A percentile compares a stretch with the other conserved stretches of the same genome.
Conservation (phyloP, 164 flowering plant genomes). For the Stephania yunnanensis region DNA sequence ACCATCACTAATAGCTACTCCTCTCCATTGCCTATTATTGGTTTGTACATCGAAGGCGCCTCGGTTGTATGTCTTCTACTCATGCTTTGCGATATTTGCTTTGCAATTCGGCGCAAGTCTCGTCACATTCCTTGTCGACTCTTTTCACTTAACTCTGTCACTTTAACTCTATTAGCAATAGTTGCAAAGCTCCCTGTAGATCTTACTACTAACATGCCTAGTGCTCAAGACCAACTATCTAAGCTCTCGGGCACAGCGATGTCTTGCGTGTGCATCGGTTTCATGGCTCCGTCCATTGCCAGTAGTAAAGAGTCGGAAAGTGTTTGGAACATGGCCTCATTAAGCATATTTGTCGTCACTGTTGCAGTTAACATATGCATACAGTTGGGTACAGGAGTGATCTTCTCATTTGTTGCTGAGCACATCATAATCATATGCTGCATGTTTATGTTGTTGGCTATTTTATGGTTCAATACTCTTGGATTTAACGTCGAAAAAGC, state of each 20-base stretch:
- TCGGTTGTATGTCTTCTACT: not conserved
- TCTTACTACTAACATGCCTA: conserved; percentile 7
- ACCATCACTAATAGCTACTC: not conserved
- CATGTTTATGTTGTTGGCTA: too few relatives aligned
- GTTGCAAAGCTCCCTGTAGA: conserved; percentile 18
- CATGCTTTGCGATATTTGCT: not conserved
- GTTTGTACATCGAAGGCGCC: not conserved
- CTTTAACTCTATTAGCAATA: conserved; percentile 10
- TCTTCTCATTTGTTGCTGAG: too few relatives aligned
- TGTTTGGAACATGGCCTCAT: too few relatives aligned
- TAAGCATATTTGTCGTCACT: too few relatives aligned
- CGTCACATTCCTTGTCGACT: not conserved
- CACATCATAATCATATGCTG: too few relatives aligned
- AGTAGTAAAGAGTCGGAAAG: too few relatives aligned
- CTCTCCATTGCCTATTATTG: not conserved
- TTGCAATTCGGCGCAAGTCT: not conserved
- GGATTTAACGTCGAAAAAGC: too few relatives aligned
- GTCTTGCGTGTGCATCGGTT: not conserved
- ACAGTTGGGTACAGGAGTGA: too few relatives aligned
- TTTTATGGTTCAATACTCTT: too few relatives aligned
- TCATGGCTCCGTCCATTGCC: too few relatives aligned
- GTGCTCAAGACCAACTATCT: conserved; percentile 11
- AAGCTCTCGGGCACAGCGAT: conserved; percentile 12
- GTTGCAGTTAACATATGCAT: too few relatives aligned
- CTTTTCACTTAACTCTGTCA: conserved; percentile 12